These are phyloP conservation scores for Pyronema omphalodes DNA, from an alignment of 495 filamentous ascomycete genomes.

Conservation along the genomic window DNA sequence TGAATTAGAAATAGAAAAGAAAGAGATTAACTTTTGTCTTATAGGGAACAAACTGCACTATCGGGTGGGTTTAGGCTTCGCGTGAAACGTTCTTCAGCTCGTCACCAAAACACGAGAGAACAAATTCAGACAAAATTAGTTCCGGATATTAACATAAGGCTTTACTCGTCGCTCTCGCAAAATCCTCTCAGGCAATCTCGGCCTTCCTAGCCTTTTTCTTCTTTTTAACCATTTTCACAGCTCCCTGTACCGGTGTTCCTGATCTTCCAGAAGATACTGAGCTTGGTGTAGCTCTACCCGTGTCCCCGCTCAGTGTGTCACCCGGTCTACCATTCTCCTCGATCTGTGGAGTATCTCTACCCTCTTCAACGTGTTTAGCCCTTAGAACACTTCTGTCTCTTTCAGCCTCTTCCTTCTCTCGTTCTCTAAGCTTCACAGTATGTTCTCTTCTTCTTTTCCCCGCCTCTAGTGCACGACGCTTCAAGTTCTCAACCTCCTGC, in stretches of 20 bases:
- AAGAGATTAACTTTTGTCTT: too few species aligned
- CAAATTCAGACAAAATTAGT: too few species aligned
- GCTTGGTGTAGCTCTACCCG: not conserved
- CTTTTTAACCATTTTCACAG: conserved; percentile 19
- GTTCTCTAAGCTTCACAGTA: conserved; percentile 11
- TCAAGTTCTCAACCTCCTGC: conserved; percentile 14
- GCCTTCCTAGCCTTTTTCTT: conserved; percentile 23
- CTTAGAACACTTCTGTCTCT: conserved; percentile 18
- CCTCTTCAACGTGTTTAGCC: conserved; percentile 6
- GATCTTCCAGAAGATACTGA: not conserved
- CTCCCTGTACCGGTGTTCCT: conserved; percentile 2
- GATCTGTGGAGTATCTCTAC: not conserved
- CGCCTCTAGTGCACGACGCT: conserved; percentile 16
- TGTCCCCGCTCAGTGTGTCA: not conserved
- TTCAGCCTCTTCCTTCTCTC: conserved; percentile 16
- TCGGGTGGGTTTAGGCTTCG: too few species aligned
- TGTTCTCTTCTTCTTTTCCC: conserved; percentile 10
- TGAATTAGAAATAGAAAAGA: too few species aligned
- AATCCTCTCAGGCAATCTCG: conserved; percentile 15
- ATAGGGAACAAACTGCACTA: too few species aligned
- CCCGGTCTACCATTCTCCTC: not conserved
- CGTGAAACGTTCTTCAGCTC: too few species aligned
- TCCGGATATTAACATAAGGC: too few species aligned
- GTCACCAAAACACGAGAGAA: too few species aligned
- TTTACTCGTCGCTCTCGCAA: not conserved